Evolutionary conservation across 1,284 basidiomycete genomes (phyloP), one percentile per base, ranked within the genome.

Genomic region (Rhizoctonia solani): DNA sequence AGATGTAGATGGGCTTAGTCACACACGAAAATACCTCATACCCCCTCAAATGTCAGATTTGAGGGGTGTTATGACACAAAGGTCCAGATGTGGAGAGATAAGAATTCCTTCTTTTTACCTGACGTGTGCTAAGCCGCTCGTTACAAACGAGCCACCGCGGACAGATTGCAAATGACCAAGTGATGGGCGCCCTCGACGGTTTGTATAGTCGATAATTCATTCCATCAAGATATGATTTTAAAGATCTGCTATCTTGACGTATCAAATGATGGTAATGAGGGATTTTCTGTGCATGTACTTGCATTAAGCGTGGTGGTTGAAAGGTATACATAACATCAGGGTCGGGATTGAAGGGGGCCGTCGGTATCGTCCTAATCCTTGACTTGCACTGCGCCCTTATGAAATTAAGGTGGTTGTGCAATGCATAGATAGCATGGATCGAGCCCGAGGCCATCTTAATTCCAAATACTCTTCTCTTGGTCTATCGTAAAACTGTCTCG

Each of bases 1-100:
- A 25, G 25, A 16, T 23, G 23, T n/a, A n/a, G n/a, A n/a, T n/a
- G n/a, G n/a, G n/a, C n/a, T 52, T 54, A 49, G 47, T 63, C 46
- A 54, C 23, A 32, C 61, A 42, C 49, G 32, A 65, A 65, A 65
- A 54, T 65, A 34, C 50, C 61, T 53, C 61, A 65, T 21, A n/a
- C n/a, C 21, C 61, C 61, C 61, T 65, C 61, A 39, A 65, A 65
- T 65, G 11, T 34, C 32, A 34, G 32, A 34, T 34, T 34, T 4
- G 11, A 4, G 4, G 4, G 32, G 32, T 11, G 21, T 23, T 21
- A 23, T 4, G 14, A 11, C 21, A 49, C 46, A 49, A 49, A 49
- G 46, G 46, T 3, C n/a, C 11, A 21, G 21, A 27, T 49, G 46
- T 27, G 23, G 46, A 27, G 46, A 23, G 23, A 21, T 11, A 23